phyloP scores from a whole-genome alignment of 2,329 filamentous ascomycete genomes.

The Colletotrichum tabaci region DNA sequence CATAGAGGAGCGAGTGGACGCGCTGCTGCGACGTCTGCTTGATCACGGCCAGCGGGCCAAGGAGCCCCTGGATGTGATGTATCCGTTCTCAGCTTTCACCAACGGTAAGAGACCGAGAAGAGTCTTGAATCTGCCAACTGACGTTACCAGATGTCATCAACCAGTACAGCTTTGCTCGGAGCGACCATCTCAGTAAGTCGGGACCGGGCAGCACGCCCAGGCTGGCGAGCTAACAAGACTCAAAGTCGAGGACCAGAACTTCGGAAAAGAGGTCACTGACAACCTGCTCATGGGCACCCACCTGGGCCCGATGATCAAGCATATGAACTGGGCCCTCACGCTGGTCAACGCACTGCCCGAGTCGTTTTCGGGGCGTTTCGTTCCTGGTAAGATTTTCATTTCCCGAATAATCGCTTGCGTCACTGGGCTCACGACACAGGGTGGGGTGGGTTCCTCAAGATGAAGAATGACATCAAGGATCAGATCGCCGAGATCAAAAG shows the following conservation, averaged over 20 bases:
- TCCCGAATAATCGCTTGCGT: not conserved
- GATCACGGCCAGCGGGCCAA: constrained; percentile 46
- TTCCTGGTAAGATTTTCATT: constrained; percentile 46
- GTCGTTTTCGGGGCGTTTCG: constrained; percentile 52
- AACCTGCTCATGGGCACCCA: constrained; percentile 55
- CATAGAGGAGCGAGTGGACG: constrained; percentile 54
- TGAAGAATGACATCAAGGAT: constrained; percentile 55
- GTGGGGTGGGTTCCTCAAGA: constrained; percentile 56
- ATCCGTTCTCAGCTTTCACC: constrained; percentile 56
- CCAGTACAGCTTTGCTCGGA: constrained; percentile 57
- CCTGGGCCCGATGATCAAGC: constrained; percentile 55
- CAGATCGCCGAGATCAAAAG: constrained; percentile 55
- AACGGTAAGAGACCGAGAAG: constrained; percentile 49
- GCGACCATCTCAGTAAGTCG: constrained; percentile 50
- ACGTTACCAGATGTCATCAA: constrained; percentile 54
- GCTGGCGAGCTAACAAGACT: not conserved
- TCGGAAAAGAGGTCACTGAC: constrained; percentile 54
- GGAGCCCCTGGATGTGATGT: constrained; percentile 54
- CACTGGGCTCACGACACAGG: constrained; percentile 44
- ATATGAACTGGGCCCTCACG: constrained; percentile 53
- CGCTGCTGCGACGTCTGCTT: constrained; percentile 51
- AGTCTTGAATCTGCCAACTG: not conserved
- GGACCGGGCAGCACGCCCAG: constrained; percentile 16
- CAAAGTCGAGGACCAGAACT: constrained; percentile 52
- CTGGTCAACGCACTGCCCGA: constrained; percentile 55